phyloP scores from a whole-genome alignment of 2,329 filamentous ascomycete species.

The Penicillium occitanis region DNA sequence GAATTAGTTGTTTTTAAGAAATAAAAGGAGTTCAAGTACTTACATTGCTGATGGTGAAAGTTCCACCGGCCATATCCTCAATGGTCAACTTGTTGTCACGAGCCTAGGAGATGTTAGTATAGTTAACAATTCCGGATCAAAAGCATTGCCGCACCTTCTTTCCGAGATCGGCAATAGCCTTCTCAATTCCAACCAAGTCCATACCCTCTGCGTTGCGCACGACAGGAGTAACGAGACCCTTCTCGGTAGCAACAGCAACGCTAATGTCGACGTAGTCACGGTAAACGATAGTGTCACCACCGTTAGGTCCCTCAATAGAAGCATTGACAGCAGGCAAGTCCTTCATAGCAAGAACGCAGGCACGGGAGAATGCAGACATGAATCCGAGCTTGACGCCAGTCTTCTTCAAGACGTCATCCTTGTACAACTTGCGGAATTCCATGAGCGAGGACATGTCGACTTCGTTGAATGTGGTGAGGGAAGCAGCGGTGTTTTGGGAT shows the following conservation, averaged over 20 bases:
- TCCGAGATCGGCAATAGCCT: conserved; percentile 86
- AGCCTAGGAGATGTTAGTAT: conserved; percentile 56
- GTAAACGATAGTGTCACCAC: conserved; percentile 97
- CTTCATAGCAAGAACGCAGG: conserved; percentile 86
- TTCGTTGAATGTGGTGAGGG: conserved; percentile 97
- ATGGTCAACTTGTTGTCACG: conserved; percentile 96
- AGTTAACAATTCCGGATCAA: neutral
- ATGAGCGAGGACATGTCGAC: conserved; percentile 98
- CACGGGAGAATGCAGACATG: conserved; percentile 96
- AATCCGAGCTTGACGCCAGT: conserved; percentile 98
- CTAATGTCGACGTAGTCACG: conserved; percentile 97
- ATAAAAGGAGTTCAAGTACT: conserved; percentile 24
- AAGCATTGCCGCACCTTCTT: conserved; percentile 68
- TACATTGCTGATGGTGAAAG: conserved; percentile 94
- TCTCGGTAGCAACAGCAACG: conserved; percentile 94
- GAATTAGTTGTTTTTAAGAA: conserved; percentile 23
- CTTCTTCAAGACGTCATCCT: conserved; percentile 94
- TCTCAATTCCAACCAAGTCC: conserved; percentile 87
- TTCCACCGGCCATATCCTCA: conserved; percentile 98
- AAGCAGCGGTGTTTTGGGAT: conserved; percentile 96
- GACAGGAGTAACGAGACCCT: conserved; percentile 93
- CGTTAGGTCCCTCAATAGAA: conserved; percentile 91
- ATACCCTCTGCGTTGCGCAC: conserved; percentile 88
- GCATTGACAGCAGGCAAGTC: conserved; percentile 95
- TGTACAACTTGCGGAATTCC: conserved; percentile 96